Conservation (phyloP, 805 yeast genomes). For the Saturnispora silvae region DNA sequence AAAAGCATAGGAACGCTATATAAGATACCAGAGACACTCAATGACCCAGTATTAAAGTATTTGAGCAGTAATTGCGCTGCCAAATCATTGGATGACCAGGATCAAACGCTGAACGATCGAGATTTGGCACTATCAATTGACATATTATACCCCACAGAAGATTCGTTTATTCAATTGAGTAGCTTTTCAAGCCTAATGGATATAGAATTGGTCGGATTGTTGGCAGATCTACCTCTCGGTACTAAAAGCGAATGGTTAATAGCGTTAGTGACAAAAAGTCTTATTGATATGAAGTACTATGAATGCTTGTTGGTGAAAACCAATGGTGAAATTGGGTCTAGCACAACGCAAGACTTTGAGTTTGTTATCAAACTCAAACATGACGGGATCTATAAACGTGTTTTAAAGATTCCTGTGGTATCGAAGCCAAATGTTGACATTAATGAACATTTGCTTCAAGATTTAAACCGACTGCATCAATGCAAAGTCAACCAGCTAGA, state of each 20-base stretch:
- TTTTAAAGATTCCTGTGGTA: slow-evolving; percentile 1
- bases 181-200: not conserved
- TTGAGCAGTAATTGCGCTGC: no score
- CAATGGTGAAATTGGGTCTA: no score
- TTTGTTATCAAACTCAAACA: slow-evolving; percentile 2
- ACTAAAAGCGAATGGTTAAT: slow-evolving; percentile 7
- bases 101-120: no score
- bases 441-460: slow-evolving; percentile 5
- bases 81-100: no score
- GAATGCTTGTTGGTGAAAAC: not conserved
- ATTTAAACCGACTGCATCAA: slow-evolving; percentile 7
- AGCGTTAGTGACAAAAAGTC: slow-evolving; percentile 5
- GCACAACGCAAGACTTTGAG: not conserved
- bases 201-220: not conserved
- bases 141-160: slow-evolving; percentile 3
- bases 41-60: no score
- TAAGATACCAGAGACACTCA: no score
- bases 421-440: slow-evolving; percentile 1
- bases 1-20: not conserved
- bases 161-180: slow-evolving; percentile 7
- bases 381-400: slow-evolving; percentile 8
- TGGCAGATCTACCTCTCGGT: not conserved
- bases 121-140: no score
- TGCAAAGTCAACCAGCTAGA: not conserved
- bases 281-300: slow-evolving; percentile 5